Percentiles rank a stretch among this genome's conserved stretches.
These are phyloP conservation scores for Syzygium grande DNA, from an alignment of 345 rosid genomes.

Conservation along the genomic window DNA sequence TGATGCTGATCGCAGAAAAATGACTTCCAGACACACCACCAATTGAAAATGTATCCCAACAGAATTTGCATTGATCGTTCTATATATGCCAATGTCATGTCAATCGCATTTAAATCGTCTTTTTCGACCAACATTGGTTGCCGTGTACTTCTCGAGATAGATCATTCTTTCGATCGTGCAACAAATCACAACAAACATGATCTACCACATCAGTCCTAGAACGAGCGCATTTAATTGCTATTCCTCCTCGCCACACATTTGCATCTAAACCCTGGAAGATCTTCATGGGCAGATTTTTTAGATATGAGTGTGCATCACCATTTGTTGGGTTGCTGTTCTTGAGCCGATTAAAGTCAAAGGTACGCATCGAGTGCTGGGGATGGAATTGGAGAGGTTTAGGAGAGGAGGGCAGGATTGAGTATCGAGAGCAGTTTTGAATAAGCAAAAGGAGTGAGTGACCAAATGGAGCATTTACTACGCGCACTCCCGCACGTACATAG, in stretches of 20 bases:
- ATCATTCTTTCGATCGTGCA: background rate
- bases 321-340: conserved; percentile 15
- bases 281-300: background rate
- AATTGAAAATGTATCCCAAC: background rate
- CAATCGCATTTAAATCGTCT: background rate
- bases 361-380: conserved; percentile 17
- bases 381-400: conserved; percentile 1
- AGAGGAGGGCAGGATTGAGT: conserved; percentile 8
- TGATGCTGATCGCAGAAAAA: background rate
- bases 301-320: background rate
- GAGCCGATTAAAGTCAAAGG: conserved; percentile 24
- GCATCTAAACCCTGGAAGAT: background rate
- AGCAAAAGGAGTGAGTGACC: conserved; percentile 29
- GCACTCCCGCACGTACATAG: conserved; percentile 6
- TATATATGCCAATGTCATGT: background rate
- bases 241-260: background rate
- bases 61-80: background rate
- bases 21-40: background rate
- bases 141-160: background rate
- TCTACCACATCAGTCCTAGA: background rate
- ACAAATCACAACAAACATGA: background rate
- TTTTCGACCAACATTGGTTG: background rate
- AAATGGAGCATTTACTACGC: conserved; percentile 34
- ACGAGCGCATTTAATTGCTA: background rate
- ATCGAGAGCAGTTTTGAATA: conserved; percentile 10